Evolutionary conservation across 2,329 filamentous ascomycete species (phyloP), one percentile per base, ranked within the genome.

Genomic region (Alternaria postmessia): DNA sequence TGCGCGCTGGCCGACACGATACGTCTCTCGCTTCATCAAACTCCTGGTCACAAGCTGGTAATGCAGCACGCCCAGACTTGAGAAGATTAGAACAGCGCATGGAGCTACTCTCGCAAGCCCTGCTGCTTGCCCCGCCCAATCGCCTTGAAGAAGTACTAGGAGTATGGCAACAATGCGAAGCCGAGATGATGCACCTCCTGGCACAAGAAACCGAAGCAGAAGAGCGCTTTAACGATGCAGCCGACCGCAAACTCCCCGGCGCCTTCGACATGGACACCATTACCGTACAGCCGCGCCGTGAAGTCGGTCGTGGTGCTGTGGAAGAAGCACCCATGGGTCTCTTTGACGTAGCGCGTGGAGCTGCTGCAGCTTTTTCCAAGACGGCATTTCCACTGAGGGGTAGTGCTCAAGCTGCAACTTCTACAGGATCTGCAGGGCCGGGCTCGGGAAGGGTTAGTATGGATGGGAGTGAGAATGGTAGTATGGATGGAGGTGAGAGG

Each of bases 21-120:
- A 71, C 72, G 26, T 75, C 78, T 11, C 75, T 54, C 38, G 74
- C 67, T 36, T 63, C 64, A 2, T 75, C 73, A 2, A 59, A 47
- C 22, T 84, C 88, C 8, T 73, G 73, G 69, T 63, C 68, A 3
- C 66, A 72, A 24, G 57, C 69, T n/a, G 65, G 64, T 11, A 85
- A 67, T 85, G 89, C 76, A 79, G 83, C 26, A 82, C 75, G 74
- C 14, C 88, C 76, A 6, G 74, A 74, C 14, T 75, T 95, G 53
- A 86, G 91, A 30, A 88, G 92, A 66, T 81, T 95, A 1, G 91
- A 94, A 69, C 92, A 94, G 74, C 87, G 92, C 22, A 91, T 93
- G 74, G 92, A 94, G 69, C 90, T 93, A 38, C 82, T 96, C 2
- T 88, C 90, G 1, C 88, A 90, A 12, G 91, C 92, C 1, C 82